These are phyloP conservation scores for Lactarius psammicola DNA, from an alignment of 768 basidiomycete species.

Conservation along the genomic window DNA sequence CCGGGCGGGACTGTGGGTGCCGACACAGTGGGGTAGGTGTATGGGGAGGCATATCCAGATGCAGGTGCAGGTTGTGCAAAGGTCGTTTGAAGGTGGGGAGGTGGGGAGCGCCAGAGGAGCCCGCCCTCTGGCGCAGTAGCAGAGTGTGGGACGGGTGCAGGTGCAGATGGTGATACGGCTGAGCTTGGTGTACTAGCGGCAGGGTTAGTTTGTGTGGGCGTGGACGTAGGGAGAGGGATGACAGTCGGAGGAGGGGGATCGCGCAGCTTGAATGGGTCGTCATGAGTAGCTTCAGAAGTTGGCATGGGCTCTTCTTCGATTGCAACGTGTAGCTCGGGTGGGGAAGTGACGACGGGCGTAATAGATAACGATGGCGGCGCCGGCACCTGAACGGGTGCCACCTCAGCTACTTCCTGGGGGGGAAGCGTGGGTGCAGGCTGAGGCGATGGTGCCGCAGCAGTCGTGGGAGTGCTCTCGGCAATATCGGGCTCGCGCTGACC, in stretches of 20 bases:
- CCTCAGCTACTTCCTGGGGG: not conserved
- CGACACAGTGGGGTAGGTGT: constrained; percentile 46
- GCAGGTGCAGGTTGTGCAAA: constrained; percentile 45
- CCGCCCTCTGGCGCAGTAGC: constrained; percentile 20
- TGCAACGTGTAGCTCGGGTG: constrained; percentile 12
- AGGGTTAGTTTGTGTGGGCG: constrained; percentile 18
- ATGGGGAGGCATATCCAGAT: constrained; percentile 67
- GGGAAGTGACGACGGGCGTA: not conserved
- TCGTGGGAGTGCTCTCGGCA: constrained; percentile 13
- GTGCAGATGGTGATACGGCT: constrained; percentile 7
- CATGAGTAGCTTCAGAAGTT: constrained; percentile 42
- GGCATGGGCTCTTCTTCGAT: constrained; percentile 32
- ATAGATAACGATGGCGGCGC: constrained; percentile 1
- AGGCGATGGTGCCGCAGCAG: constrained; percentile 7
- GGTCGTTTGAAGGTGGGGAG: constrained; percentile 46
- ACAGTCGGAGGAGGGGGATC: constrained; percentile 46
- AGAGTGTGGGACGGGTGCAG: constrained; percentile 14
- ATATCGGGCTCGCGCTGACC: constrained; percentile 5
- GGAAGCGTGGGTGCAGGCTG: constrained; percentile 9
- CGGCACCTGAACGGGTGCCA: not conserved
- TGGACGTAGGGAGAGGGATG: constrained; percentile 34
- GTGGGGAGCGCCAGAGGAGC: constrained; percentile 39
- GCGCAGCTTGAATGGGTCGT: constrained; percentile 59
- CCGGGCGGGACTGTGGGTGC: constrained; percentile 59
- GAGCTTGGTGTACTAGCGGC: constrained; percentile 6